Evolutionary conservation across 129 eudicot genomes (phyloP).

Genomic region (Saussurea involucrata): DNA sequence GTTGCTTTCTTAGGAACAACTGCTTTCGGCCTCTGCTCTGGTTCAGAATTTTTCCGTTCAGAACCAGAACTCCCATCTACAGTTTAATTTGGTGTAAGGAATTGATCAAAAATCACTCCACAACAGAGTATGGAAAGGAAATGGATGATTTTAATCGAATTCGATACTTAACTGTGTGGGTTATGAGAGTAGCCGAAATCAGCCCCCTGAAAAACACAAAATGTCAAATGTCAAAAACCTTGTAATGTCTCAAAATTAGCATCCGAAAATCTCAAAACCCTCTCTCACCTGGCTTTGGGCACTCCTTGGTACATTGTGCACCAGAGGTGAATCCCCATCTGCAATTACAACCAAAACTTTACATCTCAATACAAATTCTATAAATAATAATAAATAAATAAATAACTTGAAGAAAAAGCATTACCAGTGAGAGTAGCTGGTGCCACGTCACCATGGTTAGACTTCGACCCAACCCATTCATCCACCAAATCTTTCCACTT

Average conservation of each 20-base stretch:
- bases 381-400: not conserved
- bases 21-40: slow-evolving; percentile 55
- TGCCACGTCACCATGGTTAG: slow-evolving; percentile 38
- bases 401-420: not conserved
- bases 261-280: not conserved
- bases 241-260: not conserved
- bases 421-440: slow-evolving; percentile 60
- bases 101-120: slow-evolving; percentile 17
- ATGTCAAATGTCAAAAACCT: not conserved
- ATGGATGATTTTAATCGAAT: slow-evolving; percentile 18
- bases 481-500: slow-evolving; percentile 96
- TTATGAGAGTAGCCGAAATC: slow-evolving; percentile 89
- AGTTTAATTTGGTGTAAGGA: not conserved
- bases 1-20: slow-evolving; percentile 48
- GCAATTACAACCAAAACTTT: slow-evolving; percentile 28
- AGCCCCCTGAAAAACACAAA: slow-evolving; percentile 53
- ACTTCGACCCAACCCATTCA: slow-evolving; percentile 78
- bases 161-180: slow-evolving; percentile 61
- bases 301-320: slow-evolving; percentile 40
- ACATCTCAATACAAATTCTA: not conserved
- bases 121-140: slow-evolving; percentile 18
- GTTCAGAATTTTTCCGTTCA: slow-evolving; percentile 57
- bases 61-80: slow-evolving; percentile 84
- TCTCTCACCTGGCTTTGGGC: slow-evolving; percentile 76
- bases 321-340: slow-evolving; percentile 79